Conservation (phyloP, 2,329 filamentous ascomycete genomes). For the Claviceps sp. region DNA sequence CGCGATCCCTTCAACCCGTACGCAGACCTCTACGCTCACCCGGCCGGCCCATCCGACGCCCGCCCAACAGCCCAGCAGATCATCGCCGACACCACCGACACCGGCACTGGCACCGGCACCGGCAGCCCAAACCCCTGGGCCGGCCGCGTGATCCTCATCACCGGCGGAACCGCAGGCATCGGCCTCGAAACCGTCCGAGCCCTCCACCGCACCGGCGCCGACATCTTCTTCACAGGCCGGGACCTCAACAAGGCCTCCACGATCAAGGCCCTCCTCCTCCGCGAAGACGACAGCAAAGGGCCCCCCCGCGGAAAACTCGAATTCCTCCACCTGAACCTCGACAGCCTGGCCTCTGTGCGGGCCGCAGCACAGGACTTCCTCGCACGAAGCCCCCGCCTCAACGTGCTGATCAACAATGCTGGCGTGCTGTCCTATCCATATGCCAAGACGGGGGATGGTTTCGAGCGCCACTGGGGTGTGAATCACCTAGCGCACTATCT, state of each 20-base stretch:
- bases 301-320: not conserved
- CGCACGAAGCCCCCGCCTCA: conserved; percentile 4
- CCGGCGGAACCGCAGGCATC: not conserved
- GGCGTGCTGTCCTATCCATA: not conserved
- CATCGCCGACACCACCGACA: not conserved
- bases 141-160: not conserved
- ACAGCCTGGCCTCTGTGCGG: not conserved
- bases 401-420: conserved; percentile 2
- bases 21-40: not conserved
- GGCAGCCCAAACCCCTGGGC: not conserved
- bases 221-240: not conserved
- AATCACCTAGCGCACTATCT: conserved; percentile 43
- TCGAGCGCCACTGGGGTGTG: conserved; percentile 31
- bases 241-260: not conserved
- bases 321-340: not conserved
- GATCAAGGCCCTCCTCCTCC: not conserved
- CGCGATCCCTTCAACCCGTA: not conserved
- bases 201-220: not conserved
- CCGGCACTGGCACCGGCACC: not conserved
- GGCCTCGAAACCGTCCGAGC: not conserved
- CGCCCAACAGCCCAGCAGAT: not conserved
- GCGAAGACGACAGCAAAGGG: not conserved
- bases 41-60: not conserved
- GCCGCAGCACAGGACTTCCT: not conserved
- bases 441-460: not conserved